Conservation (phyloP, 352 stramenopile genomes). For the Aphanomyces euteiches region DNA sequence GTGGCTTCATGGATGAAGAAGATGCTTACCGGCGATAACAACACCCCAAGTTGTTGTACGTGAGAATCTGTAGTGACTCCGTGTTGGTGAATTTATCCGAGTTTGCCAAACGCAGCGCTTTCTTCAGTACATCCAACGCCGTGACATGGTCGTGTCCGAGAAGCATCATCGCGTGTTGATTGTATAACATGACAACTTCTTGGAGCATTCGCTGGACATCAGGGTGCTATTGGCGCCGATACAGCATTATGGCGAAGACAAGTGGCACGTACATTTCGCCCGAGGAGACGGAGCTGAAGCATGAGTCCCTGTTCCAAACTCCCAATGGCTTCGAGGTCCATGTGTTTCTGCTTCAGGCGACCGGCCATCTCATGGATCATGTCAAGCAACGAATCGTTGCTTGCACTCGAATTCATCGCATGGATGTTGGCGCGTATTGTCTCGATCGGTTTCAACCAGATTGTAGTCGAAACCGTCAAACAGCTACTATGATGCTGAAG, state of each 20-base stretch:
- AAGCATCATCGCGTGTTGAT: conserved; percentile 72
- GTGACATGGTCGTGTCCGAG: conserved; percentile 51
- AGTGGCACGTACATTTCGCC: conserved; percentile 19
- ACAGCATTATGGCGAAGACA: conserved; percentile 35
- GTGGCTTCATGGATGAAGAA: background rate
- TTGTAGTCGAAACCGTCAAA: no score
- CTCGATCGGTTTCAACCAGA: no score
- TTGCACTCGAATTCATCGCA: background rate
- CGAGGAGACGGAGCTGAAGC: conserved; percentile 75
- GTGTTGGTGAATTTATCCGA: conserved; percentile 62
- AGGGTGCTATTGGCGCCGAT: conserved; percentile 28
- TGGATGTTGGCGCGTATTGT: no score
- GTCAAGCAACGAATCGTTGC: conserved; percentile 39
- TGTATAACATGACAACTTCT: conserved; percentile 71
- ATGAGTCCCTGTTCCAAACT: conserved; percentile 71
- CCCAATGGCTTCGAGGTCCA: conserved; percentile 68
- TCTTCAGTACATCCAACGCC: conserved; percentile 64
- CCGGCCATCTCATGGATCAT: conserved; percentile 68
- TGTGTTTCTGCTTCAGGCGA: conserved; percentile 65
- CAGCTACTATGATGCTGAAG: no score
- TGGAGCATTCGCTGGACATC: conserved; percentile 52
- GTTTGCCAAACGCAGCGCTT: conserved; percentile 62
- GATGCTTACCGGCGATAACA: conserved; percentile 47
- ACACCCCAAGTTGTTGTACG: conserved; percentile 79
- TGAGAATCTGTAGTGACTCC: conserved; percentile 72